These are phyloP conservation scores for Lactarius psammicola DNA, from an alignment of 768 basidiomycete genomes.

Conservation along the genomic window DNA sequence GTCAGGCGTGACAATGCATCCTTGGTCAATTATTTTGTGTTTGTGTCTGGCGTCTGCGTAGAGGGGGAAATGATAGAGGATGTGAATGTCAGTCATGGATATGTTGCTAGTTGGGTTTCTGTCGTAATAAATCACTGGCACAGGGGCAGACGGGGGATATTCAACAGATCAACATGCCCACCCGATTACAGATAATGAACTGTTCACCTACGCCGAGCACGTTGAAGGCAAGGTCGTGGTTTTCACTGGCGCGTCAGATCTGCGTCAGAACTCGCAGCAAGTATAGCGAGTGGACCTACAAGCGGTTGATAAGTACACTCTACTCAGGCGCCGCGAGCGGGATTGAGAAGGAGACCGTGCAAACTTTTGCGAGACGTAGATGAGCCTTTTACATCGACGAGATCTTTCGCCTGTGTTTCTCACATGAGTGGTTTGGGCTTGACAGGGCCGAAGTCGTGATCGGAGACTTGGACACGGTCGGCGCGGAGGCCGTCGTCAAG, in stretches of 20 bases:
- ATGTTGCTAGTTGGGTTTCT: neutral
- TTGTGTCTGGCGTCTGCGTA: neutral
- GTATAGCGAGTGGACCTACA: neutral
- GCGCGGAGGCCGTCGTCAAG: conserved; percentile 41
- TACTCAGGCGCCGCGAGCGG: conserved; percentile 34
- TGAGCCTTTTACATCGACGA: conserved; percentile 25
- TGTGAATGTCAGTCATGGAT: neutral
- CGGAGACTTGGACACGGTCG: conserved; percentile 47
- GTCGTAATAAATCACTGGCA: neutral
- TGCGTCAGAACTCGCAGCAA: neutral
- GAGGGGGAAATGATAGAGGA: neutral
- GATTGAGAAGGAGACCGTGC: conserved; percentile 51
- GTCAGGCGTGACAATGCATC: neutral
- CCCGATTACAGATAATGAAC: conserved; percentile 14
- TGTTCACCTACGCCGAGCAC: conserved; percentile 14
- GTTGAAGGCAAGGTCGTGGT: conserved; percentile 22
- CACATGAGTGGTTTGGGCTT: neutral
- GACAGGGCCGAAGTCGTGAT: conserved; percentile 49
- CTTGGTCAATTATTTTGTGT: neutral
- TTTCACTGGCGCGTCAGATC: too few relatives aligned
- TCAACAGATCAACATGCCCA: conserved; percentile 14
- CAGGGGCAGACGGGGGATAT: too few relatives aligned
- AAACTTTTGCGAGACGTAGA: conserved; percentile 52
- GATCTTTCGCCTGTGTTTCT: neutral
- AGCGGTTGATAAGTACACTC: neutral